Evolutionary conservation across 495 filamentous ascomycete genomes (phyloP), one percentile per base, ranked within the genome.

Genomic region (Talaromyces wortmannii): DNA sequence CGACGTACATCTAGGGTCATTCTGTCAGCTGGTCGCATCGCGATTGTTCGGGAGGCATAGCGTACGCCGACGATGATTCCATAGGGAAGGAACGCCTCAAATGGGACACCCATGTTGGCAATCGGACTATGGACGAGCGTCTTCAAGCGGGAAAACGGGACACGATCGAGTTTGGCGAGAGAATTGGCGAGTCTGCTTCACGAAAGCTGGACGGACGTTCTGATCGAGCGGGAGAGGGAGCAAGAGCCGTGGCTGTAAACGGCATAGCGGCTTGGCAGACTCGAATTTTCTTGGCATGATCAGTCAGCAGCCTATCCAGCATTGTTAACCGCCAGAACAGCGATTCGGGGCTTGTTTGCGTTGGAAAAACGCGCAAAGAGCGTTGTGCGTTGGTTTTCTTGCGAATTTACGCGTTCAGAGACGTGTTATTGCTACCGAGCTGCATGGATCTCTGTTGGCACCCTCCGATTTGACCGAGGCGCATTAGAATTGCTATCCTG

Each of bases 51-150:
- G 51, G 59, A 60, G 52, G 58, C 56, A 45, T 57, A 55, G 78
- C 90, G 70, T 78, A 97, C 92, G 67, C 72, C 78, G 50, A 91
- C 68, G 74, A 95, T 89, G 79, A 97, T 92, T 61, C 81, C 94
- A 76, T 95, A 97, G 48, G 94, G 94, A 68, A 98, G 73, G 63
- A 98, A 76, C 56, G 91, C 85, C 80, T 98, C 94, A 77, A 97
- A 97, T 51, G 94, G 94, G 59, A 98, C 84, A 69, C 87, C 90
- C 94, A 97, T 97, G 48, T 64, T 80, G 80, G 55, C 54, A 8
- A 44, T 32, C 40, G 31, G 43, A 18, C 8, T 17, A 11, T 33
- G 8, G 13, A 52, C 13, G 10, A 30, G n/a, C 7, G 29, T 48
- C 13, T 48, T 48, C 3, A 48, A n/a, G 29, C 6, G 23, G 23